Evolutionary conservation across 352 stramenopile genomes (phyloP).

Genomic region (Detonula confervacea): DNA sequence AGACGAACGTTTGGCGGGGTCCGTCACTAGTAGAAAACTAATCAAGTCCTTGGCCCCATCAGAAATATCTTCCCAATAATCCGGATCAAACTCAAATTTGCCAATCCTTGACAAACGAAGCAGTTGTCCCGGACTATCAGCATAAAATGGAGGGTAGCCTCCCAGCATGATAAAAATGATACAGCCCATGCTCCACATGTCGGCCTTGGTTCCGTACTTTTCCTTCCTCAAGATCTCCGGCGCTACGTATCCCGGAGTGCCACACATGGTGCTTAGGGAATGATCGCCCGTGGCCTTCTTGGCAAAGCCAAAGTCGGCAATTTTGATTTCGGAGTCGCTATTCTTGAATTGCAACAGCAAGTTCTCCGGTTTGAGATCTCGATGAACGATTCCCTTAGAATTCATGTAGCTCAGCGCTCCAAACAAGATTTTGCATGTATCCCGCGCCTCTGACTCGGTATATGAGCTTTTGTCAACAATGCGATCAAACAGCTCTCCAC

Average conservation of each 20-base stretch:
- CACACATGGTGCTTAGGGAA: conserved; percentile 74
- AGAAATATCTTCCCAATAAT: conserved; percentile 95
- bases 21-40: conserved; percentile 90
- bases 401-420: conserved; percentile 73
- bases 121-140: conserved; percentile 87
- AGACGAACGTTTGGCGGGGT: conserved; percentile 90
- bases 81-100: conserved; percentile 75
- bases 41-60: conserved; percentile 93
- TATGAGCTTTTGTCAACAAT: conserved; percentile 95
- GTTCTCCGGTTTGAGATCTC: conserved; percentile 88
- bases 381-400: conserved; percentile 69
- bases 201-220: conserved; percentile 89
- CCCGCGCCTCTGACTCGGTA: conserved; percentile 94
- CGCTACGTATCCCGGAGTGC: conserved; percentile 90
- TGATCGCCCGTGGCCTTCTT: conserved; percentile 76
- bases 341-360: conserved; percentile 88
- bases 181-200: conserved; percentile 91
- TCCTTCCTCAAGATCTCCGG: conserved; percentile 92
- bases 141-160: conserved; percentile 94
- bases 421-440: conserved; percentile 87
- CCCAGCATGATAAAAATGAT: conserved; percentile 84
- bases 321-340: conserved; percentile 89
- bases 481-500: conserved; percentile 93
- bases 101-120: conserved; percentile 56
- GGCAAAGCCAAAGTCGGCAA: conserved; percentile 88